Evolutionary conservation across 2,329 filamentous ascomycete genomes (phyloP).

Genomic region (Didymella exigua): DNA sequence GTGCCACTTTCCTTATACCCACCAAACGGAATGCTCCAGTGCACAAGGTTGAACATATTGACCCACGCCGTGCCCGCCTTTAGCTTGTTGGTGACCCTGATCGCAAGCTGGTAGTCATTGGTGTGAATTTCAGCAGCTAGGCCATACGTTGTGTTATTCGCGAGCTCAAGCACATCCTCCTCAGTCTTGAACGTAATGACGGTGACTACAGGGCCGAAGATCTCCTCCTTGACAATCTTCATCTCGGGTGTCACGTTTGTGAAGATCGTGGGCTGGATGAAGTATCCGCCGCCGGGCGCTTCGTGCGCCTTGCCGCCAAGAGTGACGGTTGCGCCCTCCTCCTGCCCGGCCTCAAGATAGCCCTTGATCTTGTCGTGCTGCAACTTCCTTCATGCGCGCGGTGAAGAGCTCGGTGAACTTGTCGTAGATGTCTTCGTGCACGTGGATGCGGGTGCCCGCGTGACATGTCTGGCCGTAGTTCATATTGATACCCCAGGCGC

Average conservation of each 20-base stretch:
- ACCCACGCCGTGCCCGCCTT: slow-evolving; percentile 45
- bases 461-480: slow-evolving; percentile 50
- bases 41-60: slow-evolving; percentile 34
- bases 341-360: slow-evolving; percentile 23
- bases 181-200: slow-evolving; percentile 48
- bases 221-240: slow-evolving; percentile 47
- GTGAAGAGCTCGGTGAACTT: slow-evolving; percentile 47
- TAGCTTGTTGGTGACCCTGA: slow-evolving; percentile 42
- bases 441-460: slow-evolving; percentile 47
- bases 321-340: slow-evolving; percentile 41
- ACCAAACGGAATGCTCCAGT: slow-evolving; percentile 12
- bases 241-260: slow-evolving; percentile 41
- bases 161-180: slow-evolving; percentile 47
- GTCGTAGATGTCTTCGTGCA: slow-evolving; percentile 48
- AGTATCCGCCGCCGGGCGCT: slow-evolving; percentile 27
- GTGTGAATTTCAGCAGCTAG: slow-evolving; percentile 49
- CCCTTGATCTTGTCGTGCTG: slow-evolving; percentile 13
- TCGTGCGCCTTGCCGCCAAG: slow-evolving; percentile 38
- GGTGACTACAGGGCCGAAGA: slow-evolving; percentile 48
- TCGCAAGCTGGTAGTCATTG: slow-evolving; percentile 46
- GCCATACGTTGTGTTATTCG: slow-evolving; percentile 49
- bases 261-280: slow-evolving; percentile 33
- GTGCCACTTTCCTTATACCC: slow-evolving; percentile 46
- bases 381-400: slow-evolving; percentile 37
- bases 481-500: slow-evolving; percentile 43